These are phyloP conservation scores for Rosa hybrid DNA, from an alignment of 331 rosid genomes.

Conservation along the genomic window DNA sequence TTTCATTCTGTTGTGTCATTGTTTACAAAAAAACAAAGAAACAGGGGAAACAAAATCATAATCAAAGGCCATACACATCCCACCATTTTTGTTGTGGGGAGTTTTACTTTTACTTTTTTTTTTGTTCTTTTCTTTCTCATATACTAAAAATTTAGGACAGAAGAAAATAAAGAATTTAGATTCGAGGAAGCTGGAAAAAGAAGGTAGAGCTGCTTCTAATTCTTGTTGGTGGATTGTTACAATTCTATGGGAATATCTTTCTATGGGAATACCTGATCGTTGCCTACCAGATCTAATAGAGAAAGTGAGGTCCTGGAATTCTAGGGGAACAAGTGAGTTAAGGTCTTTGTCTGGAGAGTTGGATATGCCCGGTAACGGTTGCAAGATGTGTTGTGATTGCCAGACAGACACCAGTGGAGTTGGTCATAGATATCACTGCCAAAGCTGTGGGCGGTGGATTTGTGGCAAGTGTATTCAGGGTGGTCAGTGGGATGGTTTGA, in stretches of 20 bases:
- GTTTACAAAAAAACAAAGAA: constrained; percentile 18
- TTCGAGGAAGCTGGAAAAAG: constrained; percentile 16
- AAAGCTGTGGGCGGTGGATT: constrained; percentile 68
- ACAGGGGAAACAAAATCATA: constrained; percentile 21
- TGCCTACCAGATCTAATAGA: constrained; percentile 69
- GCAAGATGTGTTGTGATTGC: constrained; percentile 76
- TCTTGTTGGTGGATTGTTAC: constrained; percentile 46
- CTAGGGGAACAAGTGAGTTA: constrained; percentile 47
- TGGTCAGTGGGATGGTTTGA: constrained; percentile 43
- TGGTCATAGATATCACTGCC: constrained; percentile 54
- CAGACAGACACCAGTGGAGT: constrained; percentile 31
- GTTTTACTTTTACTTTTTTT: constrained; percentile 20
- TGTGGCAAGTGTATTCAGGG: constrained; percentile 64
- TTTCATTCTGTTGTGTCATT: background rate
- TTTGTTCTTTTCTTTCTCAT: constrained; percentile 9
- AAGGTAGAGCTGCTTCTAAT: constrained; percentile 27
- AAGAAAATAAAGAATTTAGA: constrained; percentile 7
- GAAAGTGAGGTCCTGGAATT: constrained; percentile 67
- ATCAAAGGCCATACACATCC: constrained; percentile 37
- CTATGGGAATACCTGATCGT: constrained; percentile 96
- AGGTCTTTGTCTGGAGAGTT: constrained; percentile 38
- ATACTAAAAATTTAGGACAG: constrained; percentile 34
- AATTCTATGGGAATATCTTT: constrained; percentile 91
- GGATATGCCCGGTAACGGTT: constrained; percentile 53
- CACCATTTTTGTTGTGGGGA: constrained; percentile 57